Conservation (phyloP, 805 yeast genomes). For the Tetrapisispora fleetii region DNA sequence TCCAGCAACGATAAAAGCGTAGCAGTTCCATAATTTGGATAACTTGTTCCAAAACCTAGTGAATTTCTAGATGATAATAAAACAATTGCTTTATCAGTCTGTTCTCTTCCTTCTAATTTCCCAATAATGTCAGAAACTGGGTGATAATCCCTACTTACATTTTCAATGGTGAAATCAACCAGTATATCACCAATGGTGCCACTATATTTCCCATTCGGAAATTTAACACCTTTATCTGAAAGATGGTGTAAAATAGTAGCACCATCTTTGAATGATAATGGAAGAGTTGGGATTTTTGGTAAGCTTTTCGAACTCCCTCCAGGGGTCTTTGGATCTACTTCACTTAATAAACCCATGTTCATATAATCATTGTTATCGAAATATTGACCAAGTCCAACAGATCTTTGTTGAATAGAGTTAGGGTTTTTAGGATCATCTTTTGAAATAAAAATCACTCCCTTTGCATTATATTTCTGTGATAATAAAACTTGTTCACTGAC, state of each 20-base stretch:
- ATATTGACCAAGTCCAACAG: constrained; percentile 46
- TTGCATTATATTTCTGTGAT: constrained; percentile 48
- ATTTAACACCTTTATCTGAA: constrained; percentile 15
- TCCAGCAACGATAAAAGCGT: constrained; percentile 59
- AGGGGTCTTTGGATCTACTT: constrained; percentile 27
- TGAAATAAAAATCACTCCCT: constrained; percentile 60
- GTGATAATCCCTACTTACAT: constrained; percentile 43
- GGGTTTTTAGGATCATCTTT: constrained; percentile 29
- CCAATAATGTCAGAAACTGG: constrained; percentile 71
- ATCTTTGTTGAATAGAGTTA: constrained; percentile 25
- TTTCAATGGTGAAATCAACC: constrained; percentile 28
- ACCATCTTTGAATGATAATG: constrained; percentile 67
- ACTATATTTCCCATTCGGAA: constrained; percentile 11
- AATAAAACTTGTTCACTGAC: constrained; percentile 40
- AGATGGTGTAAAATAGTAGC: constrained; percentile 27
- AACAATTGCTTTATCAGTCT: constrained; percentile 54
- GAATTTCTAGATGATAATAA: constrained; percentile 79
- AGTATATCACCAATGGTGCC: constrained; percentile 11
- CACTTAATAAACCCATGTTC: constrained; percentile 18
- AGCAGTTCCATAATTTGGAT: constrained; percentile 65
- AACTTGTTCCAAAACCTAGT: constrained; percentile 56
- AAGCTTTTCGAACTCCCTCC: constrained; percentile 38
- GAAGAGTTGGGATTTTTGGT: constrained; percentile 65
- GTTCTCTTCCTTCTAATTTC: constrained; percentile 71
- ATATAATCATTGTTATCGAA: constrained; percentile 30